Percentiles rank a stretch among this genome's conserved stretches.
Evolutionary conservation across 805 yeast species (phyloP).

Genomic region (Candida taoyuanica): DNA sequence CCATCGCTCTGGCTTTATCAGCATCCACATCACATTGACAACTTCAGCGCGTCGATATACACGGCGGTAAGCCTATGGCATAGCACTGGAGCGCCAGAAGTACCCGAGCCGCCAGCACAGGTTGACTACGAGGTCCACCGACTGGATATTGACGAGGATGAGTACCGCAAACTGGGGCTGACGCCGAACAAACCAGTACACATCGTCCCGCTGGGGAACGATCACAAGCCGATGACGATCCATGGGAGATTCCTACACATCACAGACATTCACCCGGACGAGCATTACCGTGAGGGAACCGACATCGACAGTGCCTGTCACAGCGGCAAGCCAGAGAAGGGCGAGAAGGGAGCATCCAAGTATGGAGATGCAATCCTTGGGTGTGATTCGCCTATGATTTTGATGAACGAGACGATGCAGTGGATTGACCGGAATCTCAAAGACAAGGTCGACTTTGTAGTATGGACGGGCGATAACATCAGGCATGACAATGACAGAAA

Average conservation of each 20-base stretch:
- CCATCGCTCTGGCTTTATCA: conserved; percentile 6
- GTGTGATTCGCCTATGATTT: conserved; percentile 67
- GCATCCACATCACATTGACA: too few species aligned
- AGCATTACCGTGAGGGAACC: conserved; percentile 50
- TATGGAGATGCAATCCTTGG: conserved; percentile 75
- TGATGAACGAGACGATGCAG: conserved; percentile 57
- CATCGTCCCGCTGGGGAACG: conserved; percentile 19
- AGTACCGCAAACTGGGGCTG: conserved; percentile 33
- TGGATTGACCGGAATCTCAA: conserved; percentile 63
- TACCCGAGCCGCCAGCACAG: too few species aligned
- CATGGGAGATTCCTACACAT: conserved; percentile 83
- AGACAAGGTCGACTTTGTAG: conserved; percentile 77
- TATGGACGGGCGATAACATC: conserved; percentile 90
- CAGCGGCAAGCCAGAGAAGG: conserved; percentile 29
- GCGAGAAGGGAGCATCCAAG: conserved; percentile 48
- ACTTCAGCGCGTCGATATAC: too few species aligned
- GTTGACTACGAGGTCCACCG: conserved; percentile 1
- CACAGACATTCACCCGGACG: conserved; percentile 86
- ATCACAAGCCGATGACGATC: conserved; percentile 10
- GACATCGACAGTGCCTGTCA: conserved; percentile 55
- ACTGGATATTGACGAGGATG: conserved; percentile 26
- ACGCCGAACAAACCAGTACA: conserved; percentile 37
- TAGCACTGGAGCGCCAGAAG: too few species aligned
- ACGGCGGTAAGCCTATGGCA: too few species aligned
- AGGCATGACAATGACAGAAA: conserved; percentile 78